These are phyloP conservation scores for Pythium vanterpoolii DNA, from an alignment of 352 stramenopile species.

Conservation along the genomic window DNA sequence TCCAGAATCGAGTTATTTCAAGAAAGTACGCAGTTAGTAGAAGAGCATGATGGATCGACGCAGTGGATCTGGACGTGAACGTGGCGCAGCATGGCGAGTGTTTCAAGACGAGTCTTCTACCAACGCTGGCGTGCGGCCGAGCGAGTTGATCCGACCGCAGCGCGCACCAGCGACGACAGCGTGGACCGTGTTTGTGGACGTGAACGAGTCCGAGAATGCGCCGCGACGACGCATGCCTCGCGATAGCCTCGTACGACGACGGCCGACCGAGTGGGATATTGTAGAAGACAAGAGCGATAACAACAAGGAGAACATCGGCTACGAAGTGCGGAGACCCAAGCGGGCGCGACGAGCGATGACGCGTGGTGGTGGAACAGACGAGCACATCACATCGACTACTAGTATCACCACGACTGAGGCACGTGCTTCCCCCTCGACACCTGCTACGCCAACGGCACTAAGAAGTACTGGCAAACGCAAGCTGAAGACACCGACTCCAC, in stretches of 20 bases:
- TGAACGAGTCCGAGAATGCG: background rate
- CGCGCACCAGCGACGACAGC: background rate
- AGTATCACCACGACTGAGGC: background rate
- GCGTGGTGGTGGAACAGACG: background rate
- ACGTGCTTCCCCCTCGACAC: background rate
- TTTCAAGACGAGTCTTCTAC: background rate
- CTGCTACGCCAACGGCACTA: background rate
- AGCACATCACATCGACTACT: background rate
- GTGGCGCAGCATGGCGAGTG: background rate
- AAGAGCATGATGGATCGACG: background rate
- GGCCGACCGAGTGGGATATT: constrained; percentile 8
- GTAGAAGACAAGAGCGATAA: constrained; percentile 39
- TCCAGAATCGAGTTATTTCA: background rate
- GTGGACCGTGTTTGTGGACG: constrained; percentile 17
- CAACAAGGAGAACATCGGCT: constrained; percentile 75
- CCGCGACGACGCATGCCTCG: constrained; percentile 1
- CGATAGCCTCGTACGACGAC: constrained; percentile 5
- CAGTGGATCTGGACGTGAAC: background rate
- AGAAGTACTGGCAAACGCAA: constrained; percentile 22
- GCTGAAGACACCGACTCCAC: constrained; percentile 5
- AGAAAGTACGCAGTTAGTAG: background rate
- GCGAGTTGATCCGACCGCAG: constrained; percentile 17
- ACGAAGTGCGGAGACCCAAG: constrained; percentile 39
- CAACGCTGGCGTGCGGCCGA: constrained; percentile 3
- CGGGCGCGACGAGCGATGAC: background rate